These are phyloP conservation scores for Trypanosoma platydactyli DNA, from an alignment of 208 protist genomes.

Conservation along the genomic window DNA sequence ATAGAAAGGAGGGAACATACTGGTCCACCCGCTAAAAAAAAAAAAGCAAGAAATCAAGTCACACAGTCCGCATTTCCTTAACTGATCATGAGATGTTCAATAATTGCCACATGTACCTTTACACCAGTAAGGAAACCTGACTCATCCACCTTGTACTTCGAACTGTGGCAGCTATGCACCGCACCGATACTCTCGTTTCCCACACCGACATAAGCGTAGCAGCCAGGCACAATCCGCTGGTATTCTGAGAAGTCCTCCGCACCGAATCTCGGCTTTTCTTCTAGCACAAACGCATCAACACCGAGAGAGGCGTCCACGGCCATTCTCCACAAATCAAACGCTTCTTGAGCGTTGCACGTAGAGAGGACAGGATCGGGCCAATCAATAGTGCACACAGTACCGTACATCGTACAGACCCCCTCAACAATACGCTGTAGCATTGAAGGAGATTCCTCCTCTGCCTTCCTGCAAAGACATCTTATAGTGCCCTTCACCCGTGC, in stretches of 20 bases:
- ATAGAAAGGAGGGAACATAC: no score
- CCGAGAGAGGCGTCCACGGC: neutral
- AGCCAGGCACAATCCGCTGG: constrained; percentile 40
- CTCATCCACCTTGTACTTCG: neutral
- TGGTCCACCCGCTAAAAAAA: no score
- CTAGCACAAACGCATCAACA: neutral
- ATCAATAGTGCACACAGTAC: neutral
- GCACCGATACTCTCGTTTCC: constrained; percentile 28
- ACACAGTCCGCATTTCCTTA: neutral
- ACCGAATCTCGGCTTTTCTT: constrained; percentile 25
- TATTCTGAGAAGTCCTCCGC: constrained; percentile 59
- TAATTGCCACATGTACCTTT: neutral
- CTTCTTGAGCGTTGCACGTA: neutral
- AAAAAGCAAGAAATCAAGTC: no score
- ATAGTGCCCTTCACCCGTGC: neutral
- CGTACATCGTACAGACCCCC: neutral
- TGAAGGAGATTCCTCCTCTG: neutral
- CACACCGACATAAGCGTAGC: constrained; percentile 34
- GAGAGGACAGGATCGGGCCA: neutral
- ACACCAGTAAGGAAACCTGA: neutral
- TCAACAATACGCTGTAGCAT: neutral
- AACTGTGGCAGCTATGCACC: neutral
- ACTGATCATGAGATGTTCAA: no score
- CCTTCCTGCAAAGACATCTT: neutral
- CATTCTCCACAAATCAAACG: neutral